Evolutionary conservation across 2,329 filamentous ascomycete species (phyloP), one percentile per base, ranked within the genome.

Genomic region (Metarhizium album): DNA sequence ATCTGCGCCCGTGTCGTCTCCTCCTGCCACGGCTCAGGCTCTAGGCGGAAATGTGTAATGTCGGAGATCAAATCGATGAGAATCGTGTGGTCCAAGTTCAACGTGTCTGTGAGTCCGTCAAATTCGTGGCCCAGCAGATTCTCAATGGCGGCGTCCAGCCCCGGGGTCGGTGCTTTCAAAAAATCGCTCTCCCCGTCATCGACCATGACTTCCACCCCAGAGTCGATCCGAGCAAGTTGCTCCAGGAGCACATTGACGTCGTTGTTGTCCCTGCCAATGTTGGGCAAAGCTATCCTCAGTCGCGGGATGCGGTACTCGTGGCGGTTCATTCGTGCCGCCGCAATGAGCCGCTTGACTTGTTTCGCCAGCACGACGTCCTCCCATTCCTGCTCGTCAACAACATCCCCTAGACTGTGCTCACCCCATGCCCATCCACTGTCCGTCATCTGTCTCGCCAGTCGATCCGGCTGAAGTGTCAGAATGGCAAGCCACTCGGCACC

Each of bases 341-440:
- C 62, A 18, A 69, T 58, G 22, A 70, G 53, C n/a, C 65, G 60
- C 42, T 53, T 59, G 6, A 65, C 57, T 20, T 66, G 62, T 49
- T 59, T 66, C 2, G 62, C 64, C 48, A 70, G 54, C 2, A 62
- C 60, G 0, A 61, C 55, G 47, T 68, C 65, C 8, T 64, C 64
- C 60, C 63, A 68, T 46, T 70, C 68, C 6, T 62, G 61, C 29
- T 56, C 53, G 7, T 64, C 61, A 4, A 69, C 64, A 1, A 52
- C 46, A 2, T 67, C 62, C 1, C 62, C 62, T 4, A 57, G 51
- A 4, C 59, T 55, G 52, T 68, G 58, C 6, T 67, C 65, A 5
- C 67, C 69, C 69, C 69, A 72, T 6, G 60, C 60, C 69, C 69
- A 71, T 3, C 69, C 69, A n/a, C 60, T 61, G 45, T 70, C 68